Base-by-base conservation (phyloP, 2,329 filamentous ascomycete genomes). In the Ambrosiella xylebori region DNA sequence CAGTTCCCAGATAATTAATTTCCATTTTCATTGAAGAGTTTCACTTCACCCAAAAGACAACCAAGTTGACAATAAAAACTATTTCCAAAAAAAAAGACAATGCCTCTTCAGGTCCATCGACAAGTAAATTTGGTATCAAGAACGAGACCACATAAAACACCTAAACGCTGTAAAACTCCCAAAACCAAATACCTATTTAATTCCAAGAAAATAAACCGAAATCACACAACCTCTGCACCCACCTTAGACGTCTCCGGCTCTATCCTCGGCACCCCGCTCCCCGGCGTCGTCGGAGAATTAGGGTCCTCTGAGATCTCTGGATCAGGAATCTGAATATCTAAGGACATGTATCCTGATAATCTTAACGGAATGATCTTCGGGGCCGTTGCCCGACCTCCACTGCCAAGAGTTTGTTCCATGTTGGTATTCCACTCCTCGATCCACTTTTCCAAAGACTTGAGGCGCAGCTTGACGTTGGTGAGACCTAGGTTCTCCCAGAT, bases 401-500 rank as follows among this genome's bases (percentile, higher is more conserved):
- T 71, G 19, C 73, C 71, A 57, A 72, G 65, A 3, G 73, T 71
- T 67, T 76, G 78, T 65, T 81, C 80, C 76, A 82, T 80, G 61
- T 87, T 80, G 7, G 68, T 67, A 68, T 98, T 98, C 90, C 91
- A 96, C 60, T 81, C 77, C 63, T 94, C 86, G 57, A 98, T 78
- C 82, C 87, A 95, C 41, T 69, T 70, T 70, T 98, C 93, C 15
- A 96, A 71, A 8, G 72, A 76, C 58, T 76, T 78, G 51, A 95
- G 69, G 58, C 83, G 78, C 19, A 75, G 73, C 72, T 97, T 97
- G 60, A 85, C 78, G 7, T 78, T 81, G 2, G 86, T 86, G 40
- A 88, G 71, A 1, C 91, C 89, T 19, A 91, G 65, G 67, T 97
- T 91, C 60, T 98, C 93, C 88, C 89, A 97, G 39, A 97, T 66